phyloP scores from a whole-genome alignment of 139 green algal genomes.

The Raphidocelis subcapitata region DNA sequence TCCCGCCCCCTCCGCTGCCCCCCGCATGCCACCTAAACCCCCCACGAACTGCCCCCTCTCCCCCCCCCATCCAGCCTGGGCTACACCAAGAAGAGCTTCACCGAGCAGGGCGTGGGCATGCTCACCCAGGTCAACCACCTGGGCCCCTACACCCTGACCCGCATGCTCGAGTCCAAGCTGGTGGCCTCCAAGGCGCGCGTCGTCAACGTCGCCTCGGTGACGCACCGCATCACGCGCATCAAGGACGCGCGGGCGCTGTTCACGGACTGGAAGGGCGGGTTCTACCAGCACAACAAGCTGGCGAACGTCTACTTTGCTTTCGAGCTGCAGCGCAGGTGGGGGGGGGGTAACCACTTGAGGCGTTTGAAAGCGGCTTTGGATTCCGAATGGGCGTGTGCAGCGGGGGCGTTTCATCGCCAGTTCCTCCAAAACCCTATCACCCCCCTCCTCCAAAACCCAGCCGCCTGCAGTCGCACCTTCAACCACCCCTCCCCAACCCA shows the following conservation, averaged over 20 bases:
- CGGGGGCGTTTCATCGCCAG: too few relatives aligned
- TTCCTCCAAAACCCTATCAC: too few relatives aligned
- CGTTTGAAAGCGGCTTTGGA: too few relatives aligned
- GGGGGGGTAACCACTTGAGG: too few relatives aligned
- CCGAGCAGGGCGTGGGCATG: slow-evolving; percentile 26
- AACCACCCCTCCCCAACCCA: too few relatives aligned
- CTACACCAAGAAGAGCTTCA: slow-evolving; percentile 32
- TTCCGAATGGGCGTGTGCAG: too few relatives aligned
- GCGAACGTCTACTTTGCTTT: slow-evolving; percentile 54
- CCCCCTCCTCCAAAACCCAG: too few relatives aligned
- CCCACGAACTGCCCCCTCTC: too few relatives aligned
- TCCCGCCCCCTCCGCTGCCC: too few relatives aligned
- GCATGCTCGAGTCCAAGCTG: slow-evolving; percentile 62
- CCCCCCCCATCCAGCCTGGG: too few relatives aligned
- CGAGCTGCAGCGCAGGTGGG: slow-evolving; percentile 29
- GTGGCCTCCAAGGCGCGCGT: slow-evolving; percentile 23
- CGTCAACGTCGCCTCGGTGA: slow-evolving; percentile 32
- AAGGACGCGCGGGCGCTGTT: slow-evolving; percentile 35
- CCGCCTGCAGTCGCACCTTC: too few relatives aligned
- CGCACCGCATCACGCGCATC: slow-evolving; percentile 20
- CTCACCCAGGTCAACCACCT: slow-evolving; percentile 60
- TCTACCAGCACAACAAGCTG: slow-evolving; percentile 55
- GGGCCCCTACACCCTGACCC: slow-evolving; percentile 71
- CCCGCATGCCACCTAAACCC: too few relatives aligned
- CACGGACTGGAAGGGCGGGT: slow-evolving; percentile 17